Base-by-base conservation (phyloP, 768 basidiomycete genomes). In the Pulveroboletus sp. region DNA sequence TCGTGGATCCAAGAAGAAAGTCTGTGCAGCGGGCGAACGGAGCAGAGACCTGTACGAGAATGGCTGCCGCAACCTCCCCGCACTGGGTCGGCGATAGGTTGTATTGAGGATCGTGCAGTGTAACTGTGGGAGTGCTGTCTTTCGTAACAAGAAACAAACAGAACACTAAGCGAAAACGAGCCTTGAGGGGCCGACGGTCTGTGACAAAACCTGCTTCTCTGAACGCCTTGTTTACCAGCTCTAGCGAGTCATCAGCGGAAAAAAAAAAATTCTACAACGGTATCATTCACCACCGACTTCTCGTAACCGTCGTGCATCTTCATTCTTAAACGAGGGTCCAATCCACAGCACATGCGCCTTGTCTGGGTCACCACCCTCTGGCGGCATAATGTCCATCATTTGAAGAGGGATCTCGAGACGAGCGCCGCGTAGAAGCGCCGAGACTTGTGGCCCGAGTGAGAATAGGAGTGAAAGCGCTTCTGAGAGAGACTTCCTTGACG, bases 301-400 rank as follows among this genome's bases (percentile, higher is more conserved):
- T 28, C 56, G 64, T 12, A 79, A 47, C 37, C 60, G 57, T 32
- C 35, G 48, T 2, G 65, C 66, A 9, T 69, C 62, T 27, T 69
- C 66, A 9, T 57, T 56, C 46, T 71, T 65, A 41, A 61, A 52
- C 6, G 63, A 49, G 1, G 84, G 82, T 1, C 79, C 81, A 10
- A 76, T 54, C 70, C 76, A 85, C 24, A 86, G 69, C 18, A 84
- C 79, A 47, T 81, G 76, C 6, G 81, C 81, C 38, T 70, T 56
- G 58, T 71, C 57, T 17, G 58, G 62, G 59, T 69, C 57, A 0
- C 69, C 63, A 1, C 65, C 53, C 5, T 72, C 68, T 0, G 73
- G 69, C n/a, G 65, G 64, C 76, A 78, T 74, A 44, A 82, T 72
- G 41, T 79, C 69, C 62, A 87, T 65, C 10, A 59, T 59, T 6